These are phyloP conservation scores for Ajuga chamaepitys DNA, from an alignment of 257 asterid species.

Conservation along the genomic window DNA sequence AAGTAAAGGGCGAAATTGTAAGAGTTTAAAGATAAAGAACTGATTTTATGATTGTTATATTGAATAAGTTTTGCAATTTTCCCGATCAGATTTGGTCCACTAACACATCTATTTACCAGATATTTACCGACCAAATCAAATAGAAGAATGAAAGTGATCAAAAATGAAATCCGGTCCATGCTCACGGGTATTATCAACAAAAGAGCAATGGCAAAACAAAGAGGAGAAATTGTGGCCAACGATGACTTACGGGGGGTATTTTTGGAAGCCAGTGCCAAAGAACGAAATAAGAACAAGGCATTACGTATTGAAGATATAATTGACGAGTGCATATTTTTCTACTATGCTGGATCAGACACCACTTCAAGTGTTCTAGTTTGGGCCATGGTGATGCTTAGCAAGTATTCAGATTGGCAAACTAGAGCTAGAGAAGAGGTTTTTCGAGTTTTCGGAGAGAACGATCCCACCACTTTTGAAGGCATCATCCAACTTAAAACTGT, in stretches of 20 bases:
- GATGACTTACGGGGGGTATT: slow-evolving; percentile 31
- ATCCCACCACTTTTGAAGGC: slow-evolving; percentile 26
- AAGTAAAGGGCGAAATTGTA: too few relatives aligned
- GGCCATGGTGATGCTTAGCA: slow-evolving; percentile 39
- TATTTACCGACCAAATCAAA: slow-evolving; percentile 37
- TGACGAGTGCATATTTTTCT: slow-evolving; percentile 44
- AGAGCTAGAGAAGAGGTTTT: slow-evolving; percentile 31
- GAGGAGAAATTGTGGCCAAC: slow-evolving; percentile 11
- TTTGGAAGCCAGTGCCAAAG: slow-evolving; percentile 39
- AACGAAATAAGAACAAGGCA: slow-evolving; percentile 13
- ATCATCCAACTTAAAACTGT: too few relatives aligned
- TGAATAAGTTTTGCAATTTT: too few relatives aligned
- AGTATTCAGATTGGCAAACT: slow-evolving; percentile 40
- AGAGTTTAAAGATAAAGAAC: too few relatives aligned
- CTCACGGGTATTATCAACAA: slow-evolving; percentile 28
- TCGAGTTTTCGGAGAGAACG: slow-evolving; percentile 18
- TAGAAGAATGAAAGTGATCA: slow-evolving; percentile 23
- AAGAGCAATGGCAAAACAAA: slow-evolving; percentile 24
- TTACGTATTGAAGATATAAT: slow-evolving; percentile 37
- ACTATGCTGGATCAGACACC: slow-evolving; percentile 47
- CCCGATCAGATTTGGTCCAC: too few relatives aligned
- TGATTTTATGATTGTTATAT: too few relatives aligned
- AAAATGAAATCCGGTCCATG: slow-evolving; percentile 24
- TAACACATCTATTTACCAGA: too few relatives aligned
- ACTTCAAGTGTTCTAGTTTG: slow-evolving; percentile 31